phyloP scores from a whole-genome alignment of 495 filamentous ascomycete genomes.

The Tuber aestivum region DNA sequence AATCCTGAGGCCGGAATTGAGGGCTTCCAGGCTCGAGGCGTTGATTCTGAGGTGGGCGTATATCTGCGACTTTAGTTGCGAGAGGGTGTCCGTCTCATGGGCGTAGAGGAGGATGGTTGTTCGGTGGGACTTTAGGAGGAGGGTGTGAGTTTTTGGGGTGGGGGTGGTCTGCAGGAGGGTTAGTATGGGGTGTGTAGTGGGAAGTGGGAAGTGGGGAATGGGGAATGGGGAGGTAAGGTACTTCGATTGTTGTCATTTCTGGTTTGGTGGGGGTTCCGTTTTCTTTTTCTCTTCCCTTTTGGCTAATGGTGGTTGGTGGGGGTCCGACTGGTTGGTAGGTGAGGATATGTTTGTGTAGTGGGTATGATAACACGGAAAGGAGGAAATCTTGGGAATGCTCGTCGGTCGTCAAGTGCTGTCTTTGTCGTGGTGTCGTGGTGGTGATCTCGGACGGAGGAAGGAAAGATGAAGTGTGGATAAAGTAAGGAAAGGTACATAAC shows the following conservation, averaged over 20 bases:
- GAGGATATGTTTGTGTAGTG: not conserved
- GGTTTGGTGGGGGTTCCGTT: no score
- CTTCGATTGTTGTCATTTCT: not conserved
- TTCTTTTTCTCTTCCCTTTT: not conserved
- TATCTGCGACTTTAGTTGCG: not conserved
- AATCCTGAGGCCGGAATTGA: not conserved
- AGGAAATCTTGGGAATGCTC: not conserved
- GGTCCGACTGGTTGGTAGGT: not conserved
- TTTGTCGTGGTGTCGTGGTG: not conserved
- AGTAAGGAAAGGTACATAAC: not conserved
- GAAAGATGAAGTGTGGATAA: not conserved
- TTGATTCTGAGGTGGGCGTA: not conserved
- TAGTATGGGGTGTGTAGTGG: not conserved
- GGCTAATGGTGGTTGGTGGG: not conserved
- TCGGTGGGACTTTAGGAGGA: not conserved
- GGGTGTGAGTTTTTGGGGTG: not conserved
- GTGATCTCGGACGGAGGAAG: not conserved
- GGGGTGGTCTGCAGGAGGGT: not conserved
- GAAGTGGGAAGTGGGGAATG: not conserved
- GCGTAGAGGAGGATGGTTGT: not conserved
- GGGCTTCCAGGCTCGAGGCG: not conserved
- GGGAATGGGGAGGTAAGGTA: not conserved
- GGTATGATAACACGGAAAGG: not conserved
- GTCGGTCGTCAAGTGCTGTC: not conserved
- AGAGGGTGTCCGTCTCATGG: not conserved